These are phyloP conservation scores for Barnettozyma californica DNA, from an alignment of 805 yeast species.

Conservation along the genomic window DNA sequence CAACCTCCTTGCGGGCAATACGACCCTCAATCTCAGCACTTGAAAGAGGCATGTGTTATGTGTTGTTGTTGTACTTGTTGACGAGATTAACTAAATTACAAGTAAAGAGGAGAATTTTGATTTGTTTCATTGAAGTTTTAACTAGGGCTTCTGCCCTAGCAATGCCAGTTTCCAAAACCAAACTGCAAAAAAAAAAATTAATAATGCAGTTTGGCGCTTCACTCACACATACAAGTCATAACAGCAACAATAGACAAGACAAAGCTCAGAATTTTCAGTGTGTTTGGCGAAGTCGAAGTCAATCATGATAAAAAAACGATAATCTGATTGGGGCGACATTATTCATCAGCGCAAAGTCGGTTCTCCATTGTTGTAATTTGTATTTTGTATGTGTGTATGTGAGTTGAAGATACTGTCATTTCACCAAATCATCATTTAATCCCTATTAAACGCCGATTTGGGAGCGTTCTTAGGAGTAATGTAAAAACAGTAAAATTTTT, in stretches of 20 bases:
- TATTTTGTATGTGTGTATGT: background rate
- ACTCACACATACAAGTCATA: background rate
- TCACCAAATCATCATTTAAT: conserved; percentile 13
- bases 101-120: background rate
- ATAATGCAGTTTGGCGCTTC: background rate
- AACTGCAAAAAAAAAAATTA: background rate
- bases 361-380: background rate
- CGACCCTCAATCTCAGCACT: conserved; percentile 8
- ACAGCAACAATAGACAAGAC: background rate
- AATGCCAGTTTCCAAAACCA: background rate
- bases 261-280: conserved; percentile 28
- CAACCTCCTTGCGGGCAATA: conserved; percentile 7
- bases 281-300: conserved; percentile 28
- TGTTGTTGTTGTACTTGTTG: background rate
- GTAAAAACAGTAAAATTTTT: background rate
- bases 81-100: too few species aligned
- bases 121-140: background rate
- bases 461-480: background rate
- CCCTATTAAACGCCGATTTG: conserved; percentile 12
- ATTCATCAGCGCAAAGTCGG: conserved; percentile 19
- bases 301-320: conserved; percentile 27
- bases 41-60: conserved; percentile 6
- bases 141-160: conserved; percentile 1
- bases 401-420: background rate
- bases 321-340: conserved; percentile 31